phyloP scores from a whole-genome alignment of 257 asterid species.

The Solanum tacnaense region DNA sequence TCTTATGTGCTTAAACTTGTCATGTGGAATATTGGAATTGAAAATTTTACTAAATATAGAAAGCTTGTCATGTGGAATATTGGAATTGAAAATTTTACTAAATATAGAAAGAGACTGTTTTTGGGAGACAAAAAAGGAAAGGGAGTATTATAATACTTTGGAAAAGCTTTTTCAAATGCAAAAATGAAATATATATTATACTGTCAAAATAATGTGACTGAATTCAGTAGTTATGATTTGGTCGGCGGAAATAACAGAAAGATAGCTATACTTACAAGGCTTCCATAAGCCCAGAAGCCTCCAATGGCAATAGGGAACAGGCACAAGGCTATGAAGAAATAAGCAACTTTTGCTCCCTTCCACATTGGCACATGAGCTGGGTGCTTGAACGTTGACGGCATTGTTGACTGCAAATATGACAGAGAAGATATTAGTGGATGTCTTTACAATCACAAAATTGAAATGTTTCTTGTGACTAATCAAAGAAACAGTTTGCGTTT shows the following conservation, averaged over 20 bases:
- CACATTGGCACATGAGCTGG: conserved; percentile 97
- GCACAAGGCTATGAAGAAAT: conserved; percentile 75
- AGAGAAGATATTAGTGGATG: neutral
- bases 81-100: neutral
- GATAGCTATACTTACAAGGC: conserved; percentile 50
- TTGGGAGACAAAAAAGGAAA: neutral
- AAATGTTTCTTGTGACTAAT: neutral
- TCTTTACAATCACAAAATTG: neutral
- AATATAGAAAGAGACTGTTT: neutral
- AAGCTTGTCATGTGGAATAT: neutral
- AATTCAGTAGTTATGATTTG: neutral
- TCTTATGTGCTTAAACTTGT: neutral
- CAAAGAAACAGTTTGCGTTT: neutral
- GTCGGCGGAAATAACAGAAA: neutral
- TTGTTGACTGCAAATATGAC: conserved; percentile 60
- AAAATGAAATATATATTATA: neutral
- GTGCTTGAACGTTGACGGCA: conserved; percentile 97
- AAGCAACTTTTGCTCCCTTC: conserved; percentile 95
- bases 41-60: neutral
- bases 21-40: neutral
- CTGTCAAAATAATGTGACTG: neutral
- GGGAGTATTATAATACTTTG: neutral
- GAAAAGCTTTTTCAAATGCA: neutral
- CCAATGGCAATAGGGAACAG: conserved; percentile 89
- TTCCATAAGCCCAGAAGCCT: conserved; percentile 97